phyloP scores from a whole-genome alignment of 148 eudicot species.

The Arctostaphylos glauca region DNA sequence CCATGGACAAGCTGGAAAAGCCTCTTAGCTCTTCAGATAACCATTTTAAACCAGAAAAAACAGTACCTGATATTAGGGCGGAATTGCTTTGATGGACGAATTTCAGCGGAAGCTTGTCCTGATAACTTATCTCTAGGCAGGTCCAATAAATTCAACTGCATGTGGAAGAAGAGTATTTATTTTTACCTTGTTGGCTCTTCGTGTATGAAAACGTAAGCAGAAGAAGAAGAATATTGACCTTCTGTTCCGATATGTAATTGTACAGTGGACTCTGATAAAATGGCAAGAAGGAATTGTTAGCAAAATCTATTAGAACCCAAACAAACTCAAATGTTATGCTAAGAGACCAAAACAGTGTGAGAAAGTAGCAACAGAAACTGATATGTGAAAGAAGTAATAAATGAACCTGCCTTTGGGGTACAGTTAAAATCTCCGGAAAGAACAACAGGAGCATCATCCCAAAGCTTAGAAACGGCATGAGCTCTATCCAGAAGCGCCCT shows the following conservation, averaged over 20 bases:
- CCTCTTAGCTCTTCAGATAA: constrained; percentile 16
- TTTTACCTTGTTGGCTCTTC: not conserved
- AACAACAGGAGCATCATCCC: constrained; percentile 93
- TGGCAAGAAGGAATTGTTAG: constrained; percentile 19
- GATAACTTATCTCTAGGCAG: constrained; percentile 79
- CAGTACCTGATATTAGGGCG: constrained; percentile 34
- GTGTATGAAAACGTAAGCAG: constrained; percentile 5
- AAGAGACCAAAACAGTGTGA: not conserved
- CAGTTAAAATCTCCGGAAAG: constrained; percentile 94
- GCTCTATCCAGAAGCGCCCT: constrained; percentile 77
- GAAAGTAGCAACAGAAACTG: constrained; percentile 10
- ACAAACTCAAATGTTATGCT: not conserved
- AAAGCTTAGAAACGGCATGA: constrained; percentile 73
- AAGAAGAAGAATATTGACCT: constrained; percentile 45
- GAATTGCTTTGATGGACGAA: constrained; percentile 43
- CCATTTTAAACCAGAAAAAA: not conserved
- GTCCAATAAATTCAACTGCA: constrained; percentile 75
- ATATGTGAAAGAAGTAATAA: not conserved
- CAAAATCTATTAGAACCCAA: constrained; percentile 1
- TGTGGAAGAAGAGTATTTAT: constrained; percentile 1
- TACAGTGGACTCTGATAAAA: constrained; percentile 80
- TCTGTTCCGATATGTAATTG: constrained; percentile 74
- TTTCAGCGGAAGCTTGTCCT: constrained; percentile 84
- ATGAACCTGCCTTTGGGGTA: constrained; percentile 66
- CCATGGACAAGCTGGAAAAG: constrained; percentile 9